Evolutionary conservation across 768 basidiomycete genomes (phyloP).

Genomic region (Phanerochaete sordida): DNA sequence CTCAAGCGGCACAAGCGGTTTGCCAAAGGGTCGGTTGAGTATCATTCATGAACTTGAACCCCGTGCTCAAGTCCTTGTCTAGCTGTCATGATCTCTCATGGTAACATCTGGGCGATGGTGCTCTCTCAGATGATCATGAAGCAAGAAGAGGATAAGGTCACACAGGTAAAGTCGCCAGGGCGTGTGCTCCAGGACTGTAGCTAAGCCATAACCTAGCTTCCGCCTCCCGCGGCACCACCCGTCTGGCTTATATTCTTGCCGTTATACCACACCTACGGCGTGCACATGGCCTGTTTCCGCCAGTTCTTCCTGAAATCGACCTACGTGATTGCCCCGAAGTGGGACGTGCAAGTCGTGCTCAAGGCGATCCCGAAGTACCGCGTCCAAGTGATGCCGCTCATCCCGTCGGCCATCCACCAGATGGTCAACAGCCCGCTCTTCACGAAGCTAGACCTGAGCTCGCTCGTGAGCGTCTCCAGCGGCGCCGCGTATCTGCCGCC

Average conservation of each 20-base stretch:
- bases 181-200: not conserved
- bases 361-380: constrained; percentile 8
- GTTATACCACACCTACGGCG: constrained; percentile 16
- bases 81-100: constrained; percentile 16
- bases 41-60: constrained; percentile 26
- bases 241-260: constrained; percentile 13
- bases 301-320: constrained; percentile 3
- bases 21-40: constrained; percentile 45
- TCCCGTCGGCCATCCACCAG: constrained; percentile 15
- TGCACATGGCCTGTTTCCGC: constrained; percentile 15
- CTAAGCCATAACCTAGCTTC: not conserved
- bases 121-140: not conserved
- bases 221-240: constrained; percentile 3
- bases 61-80: not conserved
- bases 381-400: constrained; percentile 9
- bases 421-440: constrained; percentile 9
- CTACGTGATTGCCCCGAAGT: constrained; percentile 12
- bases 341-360: constrained; percentile 11
- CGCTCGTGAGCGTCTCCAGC: constrained; percentile 5
- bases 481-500: constrained; percentile 15
- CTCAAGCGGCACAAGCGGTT: constrained; percentile 76
- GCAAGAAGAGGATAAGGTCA: constrained; percentile 8
- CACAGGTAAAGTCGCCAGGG: not conserved
- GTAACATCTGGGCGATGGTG: constrained; percentile 9
- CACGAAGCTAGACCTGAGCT: constrained; percentile 8